Evolutionary conservation across 352 stramenopile species (phyloP), one percentile per base, ranked within the genome.

Genomic region (Globisporangium lucens): DNA sequence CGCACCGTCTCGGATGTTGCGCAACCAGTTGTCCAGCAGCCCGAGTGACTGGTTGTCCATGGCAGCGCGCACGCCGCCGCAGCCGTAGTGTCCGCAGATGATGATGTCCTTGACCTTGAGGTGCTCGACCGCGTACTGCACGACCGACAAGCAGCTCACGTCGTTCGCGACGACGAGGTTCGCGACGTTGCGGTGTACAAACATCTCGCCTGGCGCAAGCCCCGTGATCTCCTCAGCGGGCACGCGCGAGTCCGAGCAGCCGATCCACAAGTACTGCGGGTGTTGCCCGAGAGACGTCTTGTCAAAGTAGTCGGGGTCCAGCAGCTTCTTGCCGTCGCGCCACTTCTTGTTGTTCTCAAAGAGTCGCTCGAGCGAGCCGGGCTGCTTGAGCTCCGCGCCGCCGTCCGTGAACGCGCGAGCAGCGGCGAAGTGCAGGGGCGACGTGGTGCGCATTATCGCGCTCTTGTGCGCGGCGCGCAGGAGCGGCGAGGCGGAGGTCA

Each of bases 241-340:
- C 13, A 97, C 90, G 38, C 92, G 87, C n/a, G 90, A 91, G 76
- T 98, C 90, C 30, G 88, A 89, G 80, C 91, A 96, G 65, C 90
- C 90, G 71, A 97, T 97, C 82, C 89, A 97, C n/a, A 97, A 70
- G 68, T 95, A 97, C 75, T 96, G 82, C 49, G 90, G 90, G 55
- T 92, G 82, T 70, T 97, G 90, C 8, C 83, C 82, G 30, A 75
- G 68, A 9, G 75, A 76, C 56, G 91, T 89, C 70, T 90, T 88
- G 63, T 87, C 75, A 61, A 95, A 95, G 81, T 90, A 94, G 63
- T 91, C 79, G 0, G 87, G 81, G 60, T 93, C 81, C 24, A 68
- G 72, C 52, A 83, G 66, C 66, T 85, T 88, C 79, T 90, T 94
- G 66, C 77, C 73, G n/a, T 89, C 75, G 61, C 82, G 75, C 87